Conservation (phyloP, 495 filamentous ascomycete species). For the Podospora didyma region DNA sequence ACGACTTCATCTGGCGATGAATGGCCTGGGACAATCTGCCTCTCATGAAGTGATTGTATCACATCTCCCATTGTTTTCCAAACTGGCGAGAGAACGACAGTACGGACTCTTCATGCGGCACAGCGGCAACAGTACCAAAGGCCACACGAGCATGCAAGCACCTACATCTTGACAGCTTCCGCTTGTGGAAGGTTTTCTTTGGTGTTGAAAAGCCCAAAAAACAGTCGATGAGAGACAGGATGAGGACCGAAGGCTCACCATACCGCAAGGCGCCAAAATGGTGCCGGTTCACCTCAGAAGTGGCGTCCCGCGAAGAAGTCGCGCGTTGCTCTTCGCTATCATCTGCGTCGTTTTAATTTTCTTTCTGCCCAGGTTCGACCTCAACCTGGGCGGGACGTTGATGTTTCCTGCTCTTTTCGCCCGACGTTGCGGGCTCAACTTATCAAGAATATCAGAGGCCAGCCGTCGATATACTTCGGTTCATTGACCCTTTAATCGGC, state of each 20-base stretch:
- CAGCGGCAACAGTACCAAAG: not conserved
- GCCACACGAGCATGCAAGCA: not conserved
- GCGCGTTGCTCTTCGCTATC: slow-evolving; percentile 28
- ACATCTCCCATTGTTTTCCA: too few relatives aligned
- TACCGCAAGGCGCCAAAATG: slow-evolving; percentile 22
- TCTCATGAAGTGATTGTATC: too few relatives aligned
- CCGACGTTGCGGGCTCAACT: slow-evolving; percentile 10
- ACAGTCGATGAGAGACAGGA: not conserved
- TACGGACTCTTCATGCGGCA: not conserved
- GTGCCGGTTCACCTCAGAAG: slow-evolving; percentile 25
- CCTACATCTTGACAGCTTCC: not conserved
- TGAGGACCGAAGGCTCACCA: slow-evolving; percentile 7
- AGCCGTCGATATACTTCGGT: slow-evolving; percentile 32
- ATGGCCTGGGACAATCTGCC: too few relatives aligned
- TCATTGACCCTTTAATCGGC: slow-evolving; percentile 56
- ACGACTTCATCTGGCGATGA: not conserved
- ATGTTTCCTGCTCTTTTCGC: slow-evolving; percentile 25
- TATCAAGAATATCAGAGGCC: slow-evolving; percentile 7
- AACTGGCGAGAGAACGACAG: not conserved
- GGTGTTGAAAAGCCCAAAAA: not conserved
- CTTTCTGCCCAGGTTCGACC: slow-evolving; percentile 23
- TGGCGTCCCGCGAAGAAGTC: slow-evolving; percentile 33
- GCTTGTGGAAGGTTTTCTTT: not conserved
- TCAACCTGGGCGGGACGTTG: slow-evolving; percentile 9
- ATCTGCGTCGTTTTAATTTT: slow-evolving; percentile 26